Base-by-base conservation (phyloP, 2,329 filamentous ascomycete genomes). In the Neofusicoccum parvum region DNA sequence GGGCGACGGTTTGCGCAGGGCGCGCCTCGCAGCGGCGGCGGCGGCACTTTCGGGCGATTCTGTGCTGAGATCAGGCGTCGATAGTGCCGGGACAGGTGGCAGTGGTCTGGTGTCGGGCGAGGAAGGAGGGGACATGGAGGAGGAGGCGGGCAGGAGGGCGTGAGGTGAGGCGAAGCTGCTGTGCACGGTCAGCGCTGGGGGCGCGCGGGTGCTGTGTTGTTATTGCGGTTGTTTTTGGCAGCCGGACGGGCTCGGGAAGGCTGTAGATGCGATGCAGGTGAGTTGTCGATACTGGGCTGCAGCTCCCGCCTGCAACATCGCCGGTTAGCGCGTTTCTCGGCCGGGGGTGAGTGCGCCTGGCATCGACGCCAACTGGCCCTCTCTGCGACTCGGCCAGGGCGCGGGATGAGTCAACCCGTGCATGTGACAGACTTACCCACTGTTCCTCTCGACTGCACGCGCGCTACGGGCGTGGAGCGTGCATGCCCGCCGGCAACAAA, bases 1-100 rank as follows among this genome's bases (percentile, higher is more conserved):
- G 27, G 80, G 79, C 32, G 79, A 78, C 5, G 73, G 69, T 65
- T 75, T 80, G 68, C 73, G 72, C 67, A 73, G 75, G 68, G 76
- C 71, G 69, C 75, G 75, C 67, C 71, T 64, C 51, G 49, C 66
- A 56, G 58, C 59, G 20, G 41, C 23, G 14, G 54, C 53, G 32
- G 59, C 36, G 45, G 41, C 37, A 54, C 39, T 59, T n/a, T 64
- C 46, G 54, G 49, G 49, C 53, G 53, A 62, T 43, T 37, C 32
- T 48, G 62, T 23, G 46, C n/a, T 32, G 49, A 64, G 41, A 10
- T 46, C 53, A 50, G 51, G 50, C 34, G 51, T 60, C 20, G 63
- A 60, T 15, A 43, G 41, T 7, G 51, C 54, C 63, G 50, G 54
- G 27, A 59, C 41, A 27, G 54, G 39, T 34, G 54, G 54, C 41